Conservation (phyloP, 1,139 yeast species). For the Suhomyces yuchorum region DNA sequence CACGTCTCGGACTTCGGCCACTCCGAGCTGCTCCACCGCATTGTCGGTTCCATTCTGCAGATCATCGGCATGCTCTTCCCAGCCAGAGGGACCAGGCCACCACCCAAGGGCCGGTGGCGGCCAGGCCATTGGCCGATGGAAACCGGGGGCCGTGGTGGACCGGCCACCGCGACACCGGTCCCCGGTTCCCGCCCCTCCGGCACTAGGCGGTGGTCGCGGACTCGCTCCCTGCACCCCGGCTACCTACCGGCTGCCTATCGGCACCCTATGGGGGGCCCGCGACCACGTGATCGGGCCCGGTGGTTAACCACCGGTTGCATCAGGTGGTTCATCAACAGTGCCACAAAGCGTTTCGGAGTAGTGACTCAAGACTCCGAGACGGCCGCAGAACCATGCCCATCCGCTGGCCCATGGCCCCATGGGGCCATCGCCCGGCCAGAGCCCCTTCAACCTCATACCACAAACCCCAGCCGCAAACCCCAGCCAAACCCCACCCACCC, state of each 20-base stretch:
- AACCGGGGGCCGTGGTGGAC: no score
- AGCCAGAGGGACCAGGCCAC: no score
- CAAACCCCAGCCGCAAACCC: no score
- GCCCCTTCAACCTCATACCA: no score
- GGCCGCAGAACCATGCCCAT: background rate
- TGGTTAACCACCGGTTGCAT: background rate
- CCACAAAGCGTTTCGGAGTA: conserved; percentile 1
- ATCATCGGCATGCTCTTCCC: no score
- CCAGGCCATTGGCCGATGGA: no score
- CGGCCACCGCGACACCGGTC: background rate
- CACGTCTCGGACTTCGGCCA: background rate
- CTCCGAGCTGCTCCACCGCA: background rate
- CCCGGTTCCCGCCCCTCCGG: background rate
- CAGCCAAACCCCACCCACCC: no score
- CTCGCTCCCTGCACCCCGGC: no score
- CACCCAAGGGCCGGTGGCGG: no score
- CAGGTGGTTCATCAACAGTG: background rate
- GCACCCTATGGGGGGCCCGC: no score
- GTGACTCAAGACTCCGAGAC: conserved; percentile 9
- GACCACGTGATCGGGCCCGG: no score
- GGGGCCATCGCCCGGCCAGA: background rate
- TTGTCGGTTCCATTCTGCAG: background rate
- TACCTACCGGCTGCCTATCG: no score
- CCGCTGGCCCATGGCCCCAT: background rate
- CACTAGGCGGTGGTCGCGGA: background rate